phyloP scores from a whole-genome alignment of 257 asterid species.

The Buddleja alternifolia region DNA sequence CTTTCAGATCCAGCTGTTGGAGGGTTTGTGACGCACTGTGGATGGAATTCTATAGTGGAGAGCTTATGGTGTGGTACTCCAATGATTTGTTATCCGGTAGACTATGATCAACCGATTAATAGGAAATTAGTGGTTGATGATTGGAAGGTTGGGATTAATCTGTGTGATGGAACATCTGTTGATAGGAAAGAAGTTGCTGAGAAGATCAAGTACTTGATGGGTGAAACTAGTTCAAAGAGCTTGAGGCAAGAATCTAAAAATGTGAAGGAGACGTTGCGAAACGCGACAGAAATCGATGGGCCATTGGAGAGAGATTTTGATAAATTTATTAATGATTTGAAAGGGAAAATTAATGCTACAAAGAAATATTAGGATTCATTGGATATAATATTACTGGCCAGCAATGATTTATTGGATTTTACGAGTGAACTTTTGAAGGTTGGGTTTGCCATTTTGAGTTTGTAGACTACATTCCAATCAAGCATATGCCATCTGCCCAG shows the following conservation, averaged over 20 bases:
- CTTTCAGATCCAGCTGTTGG: constrained; percentile 41
- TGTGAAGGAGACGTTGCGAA: constrained; percentile 23
- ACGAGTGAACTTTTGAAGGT: too few species aligned
- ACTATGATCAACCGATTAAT: constrained; percentile 42
- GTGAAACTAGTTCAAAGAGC: constrained; percentile 19
- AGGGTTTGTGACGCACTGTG: constrained; percentile 57
- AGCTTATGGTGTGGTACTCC: constrained; percentile 47
- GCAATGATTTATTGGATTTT: too few species aligned
- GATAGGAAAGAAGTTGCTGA: constrained; percentile 35
- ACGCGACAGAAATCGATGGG: constrained; percentile 43
- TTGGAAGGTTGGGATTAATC: constrained; percentile 55
- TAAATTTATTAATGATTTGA: constrained; percentile 42
- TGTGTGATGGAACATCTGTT: constrained; percentile 40
- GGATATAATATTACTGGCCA: too few species aligned
- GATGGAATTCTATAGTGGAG: constrained; percentile 53
- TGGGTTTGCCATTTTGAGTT: too few species aligned
- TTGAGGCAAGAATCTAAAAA: constrained; percentile 27
- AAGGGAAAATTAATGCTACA: neutral
- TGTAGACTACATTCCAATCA: too few species aligned
- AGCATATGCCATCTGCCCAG: too few species aligned
- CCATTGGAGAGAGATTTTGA: constrained; percentile 42
- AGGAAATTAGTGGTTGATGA: constrained; percentile 52
- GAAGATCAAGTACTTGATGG: constrained; percentile 39
- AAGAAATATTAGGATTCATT: too few species aligned
- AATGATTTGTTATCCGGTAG: constrained; percentile 43